phyloP scores from a whole-genome alignment of 192 early-diverging fungal species.

The Gamsiella multidivaricata region DNA sequence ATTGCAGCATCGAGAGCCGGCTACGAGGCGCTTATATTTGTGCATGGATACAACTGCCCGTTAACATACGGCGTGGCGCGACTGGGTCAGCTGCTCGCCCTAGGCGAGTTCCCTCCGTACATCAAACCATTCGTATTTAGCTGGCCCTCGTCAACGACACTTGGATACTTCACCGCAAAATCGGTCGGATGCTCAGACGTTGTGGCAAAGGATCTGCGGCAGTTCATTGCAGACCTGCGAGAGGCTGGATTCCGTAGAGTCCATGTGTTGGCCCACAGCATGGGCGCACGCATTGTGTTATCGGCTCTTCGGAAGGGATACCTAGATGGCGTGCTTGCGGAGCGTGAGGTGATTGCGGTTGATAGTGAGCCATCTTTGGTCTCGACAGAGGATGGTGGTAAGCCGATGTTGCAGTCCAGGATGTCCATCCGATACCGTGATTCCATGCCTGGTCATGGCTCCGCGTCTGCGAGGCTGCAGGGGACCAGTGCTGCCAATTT shows the following conservation, averaged over 20 bases:
- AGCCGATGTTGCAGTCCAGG: background rate
- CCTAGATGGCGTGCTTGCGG: conserved; percentile 29
- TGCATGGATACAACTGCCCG: conserved; percentile 55
- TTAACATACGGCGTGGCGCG: conserved; percentile 49
- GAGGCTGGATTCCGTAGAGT: conserved; percentile 48
- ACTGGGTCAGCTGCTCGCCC: conserved; percentile 50
- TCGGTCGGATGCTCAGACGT: conserved; percentile 31
- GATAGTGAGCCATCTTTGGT: conserved; percentile 3
- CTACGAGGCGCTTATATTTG: conserved; percentile 53
- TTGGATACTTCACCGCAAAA: conserved; percentile 53
- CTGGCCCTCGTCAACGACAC: conserved; percentile 47
- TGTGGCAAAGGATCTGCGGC: conserved; percentile 44
- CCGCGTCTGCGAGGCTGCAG: background rate
- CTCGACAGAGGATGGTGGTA: conserved; percentile 5
- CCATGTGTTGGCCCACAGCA: conserved; percentile 53
- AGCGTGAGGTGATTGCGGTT: conserved; percentile 20
- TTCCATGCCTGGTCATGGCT: background rate
- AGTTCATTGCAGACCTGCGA: conserved; percentile 46
- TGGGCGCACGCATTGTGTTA: conserved; percentile 52
- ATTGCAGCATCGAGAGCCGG: conserved; percentile 24
- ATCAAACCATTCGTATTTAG: conserved; percentile 57
- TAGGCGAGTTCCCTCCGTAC: conserved; percentile 53
- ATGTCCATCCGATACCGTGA: conserved; percentile 23
- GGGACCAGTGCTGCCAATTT: conserved; percentile 8
- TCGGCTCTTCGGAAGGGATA: conserved; percentile 42